phyloP scores from a whole-genome alignment of 1,284 basidiomycete genomes.

The Sphagnurus paluster region DNA sequence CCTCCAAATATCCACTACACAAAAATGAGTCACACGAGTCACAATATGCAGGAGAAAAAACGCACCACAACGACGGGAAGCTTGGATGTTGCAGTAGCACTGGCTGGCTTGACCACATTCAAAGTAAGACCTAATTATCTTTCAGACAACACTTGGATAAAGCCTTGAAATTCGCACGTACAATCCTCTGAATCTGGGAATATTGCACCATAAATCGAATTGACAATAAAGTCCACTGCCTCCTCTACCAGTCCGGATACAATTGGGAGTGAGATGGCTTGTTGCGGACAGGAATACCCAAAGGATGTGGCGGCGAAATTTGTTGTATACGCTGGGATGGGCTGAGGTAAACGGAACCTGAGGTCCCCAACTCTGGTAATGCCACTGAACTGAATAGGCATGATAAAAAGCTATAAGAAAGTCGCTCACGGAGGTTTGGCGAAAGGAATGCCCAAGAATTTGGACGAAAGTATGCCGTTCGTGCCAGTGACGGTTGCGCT shows the following conservation, averaged over 20 bases:
- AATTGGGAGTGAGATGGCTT: slow-evolving; percentile 35
- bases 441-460: slow-evolving; percentile 55
- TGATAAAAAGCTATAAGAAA: background rate
- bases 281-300: slow-evolving; percentile 53
- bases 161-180: slow-evolving; percentile 23
- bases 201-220: slow-evolving; percentile 31
- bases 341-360: slow-evolving; percentile 47
- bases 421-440: slow-evolving; percentile 43
- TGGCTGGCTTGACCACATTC: slow-evolving; percentile 53
- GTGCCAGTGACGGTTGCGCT: slow-evolving; percentile 39
- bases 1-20: slow-evolving; percentile 56
- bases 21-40: background rate
- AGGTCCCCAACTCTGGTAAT: slow-evolving; percentile 45
- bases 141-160: background rate
- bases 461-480: slow-evolving; percentile 26
- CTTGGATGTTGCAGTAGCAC: slow-evolving; percentile 35
- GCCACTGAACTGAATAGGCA: background rate
- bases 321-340: slow-evolving; percentile 41
- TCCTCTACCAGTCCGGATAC: slow-evolving; percentile 32
- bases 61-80: slow-evolving; percentile 58
- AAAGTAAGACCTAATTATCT: slow-evolving; percentile 46
- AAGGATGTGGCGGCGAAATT: slow-evolving; percentile 39
- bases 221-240: slow-evolving; percentile 35
- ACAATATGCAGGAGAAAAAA: slow-evolving; percentile 7
- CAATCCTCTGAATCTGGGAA: slow-evolving; percentile 50